phyloP scores from a whole-genome alignment of 2,329 filamentous ascomycete species.

The Acarospora socialis region DNA sequence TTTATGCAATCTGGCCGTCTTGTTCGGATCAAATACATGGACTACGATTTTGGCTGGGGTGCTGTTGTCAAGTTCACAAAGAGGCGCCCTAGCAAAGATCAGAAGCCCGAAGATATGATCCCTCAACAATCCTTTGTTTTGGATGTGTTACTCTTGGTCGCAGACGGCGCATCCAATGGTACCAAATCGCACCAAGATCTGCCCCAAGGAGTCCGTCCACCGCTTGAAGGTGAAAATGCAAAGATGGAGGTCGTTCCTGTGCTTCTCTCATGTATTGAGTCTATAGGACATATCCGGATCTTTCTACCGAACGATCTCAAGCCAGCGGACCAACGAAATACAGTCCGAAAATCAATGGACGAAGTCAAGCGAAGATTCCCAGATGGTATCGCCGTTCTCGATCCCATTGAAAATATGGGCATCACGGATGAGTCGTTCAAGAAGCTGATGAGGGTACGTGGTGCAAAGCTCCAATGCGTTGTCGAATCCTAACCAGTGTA shows the following conservation, averaged over 20 bases:
- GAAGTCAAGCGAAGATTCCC: conserved; percentile 82
- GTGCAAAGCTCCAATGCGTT: background rate
- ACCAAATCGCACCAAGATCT: conserved; percentile 53
- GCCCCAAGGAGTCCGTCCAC: conserved; percentile 46
- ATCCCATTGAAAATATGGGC: conserved; percentile 92
- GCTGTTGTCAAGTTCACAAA: conserved; percentile 61
- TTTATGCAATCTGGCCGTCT: conserved; percentile 82
- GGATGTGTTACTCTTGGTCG: conserved; percentile 61
- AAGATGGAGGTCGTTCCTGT: conserved; percentile 77
- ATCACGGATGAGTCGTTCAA: conserved; percentile 90
- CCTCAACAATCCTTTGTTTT: conserved; percentile 69
- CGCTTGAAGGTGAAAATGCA: conserved; percentile 46
- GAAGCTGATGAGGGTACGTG: conserved; percentile 55
- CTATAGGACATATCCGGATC: conserved; percentile 69
- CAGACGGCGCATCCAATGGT: conserved; percentile 36
- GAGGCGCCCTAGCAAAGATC: conserved; percentile 52
- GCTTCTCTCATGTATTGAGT: conserved; percentile 69
- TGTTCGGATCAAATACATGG: conserved; percentile 67
- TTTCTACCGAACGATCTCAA: conserved; percentile 69
- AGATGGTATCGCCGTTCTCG: conserved; percentile 75
- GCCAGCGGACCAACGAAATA: conserved; percentile 52
- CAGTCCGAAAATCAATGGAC: conserved; percentile 50
- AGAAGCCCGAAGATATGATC: conserved; percentile 49
- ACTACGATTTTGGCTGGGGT: conserved; percentile 87
- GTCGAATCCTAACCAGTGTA: conserved; percentile 12